Base-by-base conservation (phyloP, 2,329 filamentous ascomycete species). In the Calonectria naviculata region DNA sequence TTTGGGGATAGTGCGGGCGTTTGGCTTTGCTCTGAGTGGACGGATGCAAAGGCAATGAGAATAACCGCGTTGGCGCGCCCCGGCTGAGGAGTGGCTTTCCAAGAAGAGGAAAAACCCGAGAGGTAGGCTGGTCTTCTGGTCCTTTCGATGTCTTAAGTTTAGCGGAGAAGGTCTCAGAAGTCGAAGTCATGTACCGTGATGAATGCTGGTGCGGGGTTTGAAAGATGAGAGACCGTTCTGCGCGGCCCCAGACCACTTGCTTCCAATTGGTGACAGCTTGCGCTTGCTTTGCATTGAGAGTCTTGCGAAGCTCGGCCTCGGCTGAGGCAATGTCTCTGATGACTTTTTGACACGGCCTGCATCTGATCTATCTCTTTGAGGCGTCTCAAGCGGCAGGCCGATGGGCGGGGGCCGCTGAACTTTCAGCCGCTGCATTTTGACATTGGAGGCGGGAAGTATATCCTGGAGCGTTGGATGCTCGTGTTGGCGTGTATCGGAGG, bases 281-380 rank as follows among this genome's bases (percentile, higher is more conserved):
- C 36, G 52, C 17, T 38, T 58, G 31, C 21, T 36, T 15, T 58
- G 52, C 52, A 38, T 36, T 26, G 31, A 58, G 52, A n/a, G 52
- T 36, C 31, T 8, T 17, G 52, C 52, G 13, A 58, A 24, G 31
- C 12, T 38, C 21, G 15, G 12, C 21, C 31, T 38, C 34, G 52
- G 52, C 15, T 38, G 31, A 58, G 52, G 13, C 24, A 17, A 15
- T 38, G 52, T 58, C 31, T 38, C 31, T 36, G 52, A 38, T 58
- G 52, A 46, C 42, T 46, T 21, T 21, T 38, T 2, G 52, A 38
- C 52, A 58, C 52, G 52, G 36, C 52, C 26, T 29, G 52, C 28
- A 17, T 42, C 36, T 42, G 56, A 58, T 61, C 56, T 44, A 61
- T 61, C 38, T 61, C 24, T 41, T 44, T 61, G 56, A 61, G 56